These are phyloP conservation scores for Gracilaria domingensis DNA, from an alignment of 23 red algal genomes.

Conservation along the genomic window DNA sequence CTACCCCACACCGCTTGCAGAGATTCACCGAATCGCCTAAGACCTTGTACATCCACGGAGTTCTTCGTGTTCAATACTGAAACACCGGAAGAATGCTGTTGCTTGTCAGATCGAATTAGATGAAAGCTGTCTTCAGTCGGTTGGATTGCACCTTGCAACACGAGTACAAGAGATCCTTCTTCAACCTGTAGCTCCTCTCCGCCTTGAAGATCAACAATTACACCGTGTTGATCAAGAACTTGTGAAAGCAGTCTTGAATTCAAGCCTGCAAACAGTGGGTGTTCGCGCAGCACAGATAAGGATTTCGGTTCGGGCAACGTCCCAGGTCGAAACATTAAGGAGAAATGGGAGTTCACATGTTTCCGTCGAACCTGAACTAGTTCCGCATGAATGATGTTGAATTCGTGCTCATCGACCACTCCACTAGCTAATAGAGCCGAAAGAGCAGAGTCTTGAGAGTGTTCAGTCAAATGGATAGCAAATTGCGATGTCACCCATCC, in stretches of 20 bases:
- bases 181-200: slow-evolving; percentile 37
- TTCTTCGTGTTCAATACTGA: background rate
- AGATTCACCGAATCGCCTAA: background rate
- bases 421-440: slow-evolving; percentile 46
- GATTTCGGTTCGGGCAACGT: slow-evolving; percentile 26
- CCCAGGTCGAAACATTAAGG: background rate
- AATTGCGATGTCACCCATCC: slow-evolving; percentile 63
- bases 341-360: background rate
- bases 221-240: slow-evolving; percentile 34
- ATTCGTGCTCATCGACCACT: slow-evolving; percentile 62
- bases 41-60: background rate
- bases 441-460: slow-evolving; percentile 41
- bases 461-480: slow-evolving; percentile 43
- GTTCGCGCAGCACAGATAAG: background rate
- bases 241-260: background rate
- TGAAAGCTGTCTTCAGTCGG: slow-evolving; percentile 16
- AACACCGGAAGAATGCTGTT: background rate
- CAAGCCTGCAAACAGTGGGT: slow-evolving; percentile 52
- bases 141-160: slow-evolving; percentile 50
- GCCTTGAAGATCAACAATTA: slow-evolving; percentile 22
- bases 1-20: background rate
- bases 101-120: background rate
- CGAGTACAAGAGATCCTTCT: slow-evolving; percentile 49
- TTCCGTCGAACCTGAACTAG: slow-evolving; percentile 51
- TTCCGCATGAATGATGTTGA: slow-evolving; percentile 44